Evolutionary conservation across 192 early-diverging fungal genomes (phyloP).

Genomic region (Coemansia sp.): DNA sequence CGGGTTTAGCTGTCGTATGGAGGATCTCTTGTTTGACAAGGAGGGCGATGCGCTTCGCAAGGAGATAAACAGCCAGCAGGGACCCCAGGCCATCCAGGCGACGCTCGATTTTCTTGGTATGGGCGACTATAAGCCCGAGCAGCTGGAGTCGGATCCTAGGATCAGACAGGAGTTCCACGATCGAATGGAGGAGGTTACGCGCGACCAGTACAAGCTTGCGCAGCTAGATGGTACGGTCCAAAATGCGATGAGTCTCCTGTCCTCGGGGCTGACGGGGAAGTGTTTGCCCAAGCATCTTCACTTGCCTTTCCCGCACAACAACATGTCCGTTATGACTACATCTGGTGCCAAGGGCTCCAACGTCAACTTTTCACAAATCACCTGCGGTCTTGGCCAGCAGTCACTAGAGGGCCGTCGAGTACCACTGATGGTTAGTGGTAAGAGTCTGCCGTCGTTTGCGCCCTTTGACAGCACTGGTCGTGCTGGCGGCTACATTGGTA

Average conservation of each 20-base stretch:
- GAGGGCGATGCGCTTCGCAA: conserved; percentile 78
- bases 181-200: conserved; percentile 84
- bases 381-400: conserved; percentile 96
- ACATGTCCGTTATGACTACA: conserved; percentile 99
- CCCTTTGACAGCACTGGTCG: conserved; percentile 87
- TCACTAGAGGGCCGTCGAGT: conserved; percentile 97
- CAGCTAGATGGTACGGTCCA: conserved; percentile 90
- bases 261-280: conserved; percentile 49
- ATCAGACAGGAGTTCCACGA: conserved; percentile 62
- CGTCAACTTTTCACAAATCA: conserved; percentile 97
- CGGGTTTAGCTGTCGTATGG: conserved; percentile 98
- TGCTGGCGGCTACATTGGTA: conserved; percentile 95
- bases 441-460: conserved; percentile 91
- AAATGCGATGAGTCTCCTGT: conserved; percentile 77
- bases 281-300: conserved; percentile 47
- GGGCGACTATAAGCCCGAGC: conserved; percentile 45
- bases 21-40: conserved; percentile 87
- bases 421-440: conserved; percentile 96
- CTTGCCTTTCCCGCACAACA: conserved; percentile 87
- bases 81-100: conserved; percentile 67
- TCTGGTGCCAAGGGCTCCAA: conserved; percentile 97
- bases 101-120: conserved; percentile 76
- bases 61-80: conserved; percentile 66
- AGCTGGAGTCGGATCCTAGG: conserved; percentile 29
- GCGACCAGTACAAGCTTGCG: conserved; percentile 80